A percentile compares a stretch with the other conserved stretches of the same genome.
Evolutionary conservation across 371 early-diverging fungal genomes (phyloP).

Genomic region (Apophysomyces sp.): DNA sequence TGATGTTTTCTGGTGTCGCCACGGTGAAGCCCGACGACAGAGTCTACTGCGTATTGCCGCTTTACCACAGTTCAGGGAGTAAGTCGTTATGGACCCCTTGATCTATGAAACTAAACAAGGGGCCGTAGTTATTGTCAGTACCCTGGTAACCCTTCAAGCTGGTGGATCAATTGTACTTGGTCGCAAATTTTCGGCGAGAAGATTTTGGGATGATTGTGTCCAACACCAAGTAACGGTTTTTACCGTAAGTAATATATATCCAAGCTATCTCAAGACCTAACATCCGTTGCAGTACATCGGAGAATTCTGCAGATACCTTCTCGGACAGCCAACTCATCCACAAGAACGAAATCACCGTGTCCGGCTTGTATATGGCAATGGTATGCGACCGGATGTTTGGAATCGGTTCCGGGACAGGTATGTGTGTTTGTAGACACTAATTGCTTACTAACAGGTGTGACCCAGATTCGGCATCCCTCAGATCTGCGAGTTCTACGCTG

Average conservation of each 20-base stretch:
- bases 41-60: not conserved
- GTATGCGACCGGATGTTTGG: conserved; percentile 75
- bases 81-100: conserved; percentile 5
- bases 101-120: not conserved
- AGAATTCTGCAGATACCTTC: conserved; percentile 69
- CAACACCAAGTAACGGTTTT: conserved; percentile 40
- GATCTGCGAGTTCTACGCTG: conserved; percentile 58
- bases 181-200: conserved; percentile 48
- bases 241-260: conserved; percentile 17
- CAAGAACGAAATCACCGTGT: conserved; percentile 49
- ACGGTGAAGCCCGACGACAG: conserved; percentile 2
- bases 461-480: conserved; percentile 44
- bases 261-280: not conserved
- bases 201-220: conserved; percentile 52
- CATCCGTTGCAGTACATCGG: conserved; percentile 54
- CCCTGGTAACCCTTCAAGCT: conserved; percentile 19
- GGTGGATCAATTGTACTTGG: conserved; percentile 44
- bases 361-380: conserved; percentile 68
- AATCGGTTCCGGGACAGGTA: conserved; percentile 48
- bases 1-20: conserved; percentile 21
- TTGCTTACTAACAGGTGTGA: not conserved
- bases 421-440: not conserved
- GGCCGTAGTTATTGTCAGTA: conserved; percentile 34
- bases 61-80: conserved; percentile 54
- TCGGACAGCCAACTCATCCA: conserved; percentile 46